These are phyloP conservation scores for Naganishia onofrii DNA, from an alignment of 768 basidiomycete genomes.

Conservation along the genomic window DNA sequence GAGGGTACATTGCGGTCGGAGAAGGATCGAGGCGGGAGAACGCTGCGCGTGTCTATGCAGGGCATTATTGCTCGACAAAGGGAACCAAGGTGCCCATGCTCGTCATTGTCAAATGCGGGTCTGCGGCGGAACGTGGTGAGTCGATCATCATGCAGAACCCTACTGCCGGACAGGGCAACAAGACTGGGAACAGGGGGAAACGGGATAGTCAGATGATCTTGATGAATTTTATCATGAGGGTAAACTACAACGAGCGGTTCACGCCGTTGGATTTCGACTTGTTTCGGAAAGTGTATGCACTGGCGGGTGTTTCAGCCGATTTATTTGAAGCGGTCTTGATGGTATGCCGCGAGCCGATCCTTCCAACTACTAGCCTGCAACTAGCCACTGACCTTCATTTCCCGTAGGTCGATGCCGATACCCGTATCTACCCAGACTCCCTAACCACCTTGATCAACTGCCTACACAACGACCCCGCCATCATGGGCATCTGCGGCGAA, in stretches of 20 bases:
- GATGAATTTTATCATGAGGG: slow-evolving; percentile 99
- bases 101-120: slow-evolving; percentile 21
- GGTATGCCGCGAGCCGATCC: slow-evolving; percentile 59
- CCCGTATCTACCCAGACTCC: slow-evolving; percentile 88
- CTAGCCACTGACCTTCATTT: slow-evolving; percentile 15
- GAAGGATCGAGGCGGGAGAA: slow-evolving; percentile 85
- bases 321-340: slow-evolving; percentile 96
- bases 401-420: slow-evolving; percentile 91
- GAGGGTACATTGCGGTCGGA: slow-evolving; percentile 89
- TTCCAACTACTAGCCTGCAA: slow-evolving; percentile 21
- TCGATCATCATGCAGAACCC: not conserved
- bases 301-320: slow-evolving; percentile 99
- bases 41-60: slow-evolving; percentile 96
- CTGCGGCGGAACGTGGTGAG: not conserved
- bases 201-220: slow-evolving; percentile 96
- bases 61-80: slow-evolving; percentile 65
- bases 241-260: slow-evolving; percentile 99
- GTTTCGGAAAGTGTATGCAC: slow-evolving; percentile 89
- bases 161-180: slow-evolving; percentile 72
- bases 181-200: slow-evolving; percentile 97
- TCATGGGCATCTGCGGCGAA: slow-evolving; percentile 99
- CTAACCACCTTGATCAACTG: slow-evolving; percentile 89
- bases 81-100: not conserved
- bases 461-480: slow-evolving; percentile 97
- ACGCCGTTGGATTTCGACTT: slow-evolving; percentile 94